Conservation (phyloP, 2,329 filamentous ascomycete genomes). For the Colletotrichum echinochloae region DNA sequence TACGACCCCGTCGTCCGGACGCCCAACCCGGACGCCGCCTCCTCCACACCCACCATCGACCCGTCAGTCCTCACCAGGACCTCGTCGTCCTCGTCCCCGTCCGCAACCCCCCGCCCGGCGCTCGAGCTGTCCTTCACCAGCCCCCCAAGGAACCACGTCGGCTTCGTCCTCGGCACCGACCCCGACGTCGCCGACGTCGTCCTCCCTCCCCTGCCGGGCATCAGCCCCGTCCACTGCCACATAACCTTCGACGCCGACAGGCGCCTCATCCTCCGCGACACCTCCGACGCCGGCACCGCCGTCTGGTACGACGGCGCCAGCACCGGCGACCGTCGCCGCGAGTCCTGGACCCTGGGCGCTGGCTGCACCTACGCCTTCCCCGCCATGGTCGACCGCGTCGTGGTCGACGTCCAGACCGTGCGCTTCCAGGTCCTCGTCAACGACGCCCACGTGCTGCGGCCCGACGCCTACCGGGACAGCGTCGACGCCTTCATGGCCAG, state of each 20-base stretch:
- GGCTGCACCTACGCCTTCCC: slow-evolving; percentile 52
- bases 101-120: slow-evolving; percentile 42
- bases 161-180: slow-evolving; percentile 55
- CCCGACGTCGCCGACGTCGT: slow-evolving; percentile 52
- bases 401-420: slow-evolving; percentile 54
- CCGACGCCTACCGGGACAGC: slow-evolving; percentile 48
- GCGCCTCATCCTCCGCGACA: slow-evolving; percentile 54
- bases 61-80: slow-evolving; percentile 24
- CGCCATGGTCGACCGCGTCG: slow-evolving; percentile 49
- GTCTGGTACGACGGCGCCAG: slow-evolving; percentile 58
- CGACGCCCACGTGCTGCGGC: slow-evolving; percentile 48
- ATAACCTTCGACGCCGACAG: slow-evolving; percentile 54
- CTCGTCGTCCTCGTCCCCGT: neutral
- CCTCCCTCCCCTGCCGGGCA: slow-evolving; percentile 50
- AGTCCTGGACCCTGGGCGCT: slow-evolving; percentile 52
- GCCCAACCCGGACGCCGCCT: slow-evolving; percentile 18
- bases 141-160: slow-evolving; percentile 49
- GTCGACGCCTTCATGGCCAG: slow-evolving; percentile 50
- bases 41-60: slow-evolving; percentile 33
- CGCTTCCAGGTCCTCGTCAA: slow-evolving; percentile 55
- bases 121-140: slow-evolving; percentile 53
- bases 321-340: slow-evolving; percentile 51
- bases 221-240: slow-evolving; percentile 53
- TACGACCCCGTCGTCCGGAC: slow-evolving; percentile 25
- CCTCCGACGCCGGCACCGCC: slow-evolving; percentile 53